Evolutionary conservation across 768 basidiomycete genomes (phyloP), one percentile per base, ranked within the genome.

Genomic region (Podaxis sp.): DNA sequence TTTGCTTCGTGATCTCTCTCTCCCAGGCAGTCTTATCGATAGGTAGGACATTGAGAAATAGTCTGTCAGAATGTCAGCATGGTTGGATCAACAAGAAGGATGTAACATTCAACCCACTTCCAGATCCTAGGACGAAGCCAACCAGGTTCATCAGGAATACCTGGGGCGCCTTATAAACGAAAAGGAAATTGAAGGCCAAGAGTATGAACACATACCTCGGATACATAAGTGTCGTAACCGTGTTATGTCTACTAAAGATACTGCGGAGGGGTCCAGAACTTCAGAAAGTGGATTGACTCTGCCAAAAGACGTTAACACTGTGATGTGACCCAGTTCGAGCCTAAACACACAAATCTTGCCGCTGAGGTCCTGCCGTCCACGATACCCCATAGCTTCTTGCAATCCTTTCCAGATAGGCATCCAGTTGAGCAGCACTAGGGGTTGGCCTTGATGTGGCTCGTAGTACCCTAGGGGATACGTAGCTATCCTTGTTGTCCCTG

Each of bases 51-150:
- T 87, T 87, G 57, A 92, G 78, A 55, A 91, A 75, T 29, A 92
- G 67, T 68, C 88, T 90, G 33, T 0, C 65, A 27, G 50, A 64
- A 59, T 65, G 46, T 62, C n/a, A 49, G 29, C 29, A 51, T 62
- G 59, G 15, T 41, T 33, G 13, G 37, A 40, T 41, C 15, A 60
- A 49, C 17, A 24, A 24, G 11, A 53, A 49, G 46, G 11, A 27
- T 7, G 13, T 47, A 4, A 57, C 53, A 27, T 15, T 41, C 6
- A 33, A 75, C 86, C 71, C 64, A 90, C 91, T 84, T 90, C 91
- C 91, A 93, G 67, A 90, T 79, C 47, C 88, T 80, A 29, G 90
- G 88, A 46, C 91, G 82, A 65, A 92, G 77, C 89, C 90, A 92
- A 4, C 80, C 74, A 47, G 91, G 91, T 67, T 88, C 80, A 66